phyloP scores from a whole-genome alignment of 257 asterid genomes.

The Fraxinus cuspidata region DNA sequence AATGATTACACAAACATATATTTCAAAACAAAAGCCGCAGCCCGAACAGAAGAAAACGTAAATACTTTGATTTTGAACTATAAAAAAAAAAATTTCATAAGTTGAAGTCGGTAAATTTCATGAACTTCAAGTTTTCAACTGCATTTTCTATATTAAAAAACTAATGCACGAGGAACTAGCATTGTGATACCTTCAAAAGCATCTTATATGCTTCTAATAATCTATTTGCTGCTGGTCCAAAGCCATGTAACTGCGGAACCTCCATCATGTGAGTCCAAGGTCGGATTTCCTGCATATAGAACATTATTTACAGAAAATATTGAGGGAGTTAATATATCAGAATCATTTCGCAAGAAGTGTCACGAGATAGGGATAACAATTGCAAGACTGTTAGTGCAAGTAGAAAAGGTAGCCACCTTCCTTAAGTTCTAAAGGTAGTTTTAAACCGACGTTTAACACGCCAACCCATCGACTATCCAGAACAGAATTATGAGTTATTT shows the following conservation, averaged over 20 bases:
- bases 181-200: constrained; percentile 83
- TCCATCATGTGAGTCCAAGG: constrained; percentile 99
- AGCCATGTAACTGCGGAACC: constrained; percentile 99
- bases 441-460: background rate
- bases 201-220: constrained; percentile 93
- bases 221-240: constrained; percentile 97
- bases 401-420: background rate
- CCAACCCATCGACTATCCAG: background rate
- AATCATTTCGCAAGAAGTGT: background rate
- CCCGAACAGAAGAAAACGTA: background rate
- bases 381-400: background rate
- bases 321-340: constrained; percentile 1
- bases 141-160: constrained; percentile 19
- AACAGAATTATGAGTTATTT: background rate
- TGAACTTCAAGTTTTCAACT: background rate
- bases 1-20: background rate
- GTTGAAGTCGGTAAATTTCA: background rate
- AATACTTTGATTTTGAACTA: background rate
- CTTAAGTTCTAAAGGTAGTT: background rate
- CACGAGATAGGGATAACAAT: background rate
- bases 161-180: constrained; percentile 14
- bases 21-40: background rate
- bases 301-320: constrained; percentile 4
- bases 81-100: background rate
- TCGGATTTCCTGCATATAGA: constrained; percentile 75